A percentile compares a stretch with the other conserved stretches of the same genome.
Evolutionary conservation across 2,329 filamentous ascomycete genomes (phyloP).

Genomic region (Orbilia javanica): DNA sequence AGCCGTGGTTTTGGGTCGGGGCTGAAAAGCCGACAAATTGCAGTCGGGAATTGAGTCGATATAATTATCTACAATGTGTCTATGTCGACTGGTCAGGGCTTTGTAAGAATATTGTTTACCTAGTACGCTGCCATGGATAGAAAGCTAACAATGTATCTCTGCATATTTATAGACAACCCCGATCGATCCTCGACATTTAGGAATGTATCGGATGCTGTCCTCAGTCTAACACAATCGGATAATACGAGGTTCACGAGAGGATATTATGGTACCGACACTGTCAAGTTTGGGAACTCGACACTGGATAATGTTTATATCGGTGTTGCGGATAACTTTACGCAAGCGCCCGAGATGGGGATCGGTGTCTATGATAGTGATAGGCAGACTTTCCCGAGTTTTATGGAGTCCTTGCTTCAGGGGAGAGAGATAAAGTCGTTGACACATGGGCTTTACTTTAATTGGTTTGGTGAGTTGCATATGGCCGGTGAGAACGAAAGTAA

Average conservation of each 20-base stretch:
- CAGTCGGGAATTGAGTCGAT: conserved; percentile 16
- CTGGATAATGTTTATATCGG: conserved; percentile 53
- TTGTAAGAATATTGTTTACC: conserved; percentile 16
- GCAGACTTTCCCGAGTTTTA: conserved; percentile 51
- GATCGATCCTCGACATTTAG: conserved; percentile 21
- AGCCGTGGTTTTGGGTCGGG: conserved; percentile 52
- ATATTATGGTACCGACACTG: conserved; percentile 45
- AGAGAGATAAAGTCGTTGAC: conserved; percentile 42
- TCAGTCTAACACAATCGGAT: conserved; percentile 39
- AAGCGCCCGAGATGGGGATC: conserved; percentile 41
- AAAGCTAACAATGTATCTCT: neutral
- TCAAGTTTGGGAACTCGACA: conserved; percentile 26
- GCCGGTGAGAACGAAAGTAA: neutral
- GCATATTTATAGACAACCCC: conserved; percentile 10
- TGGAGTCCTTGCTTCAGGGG: conserved; percentile 36
- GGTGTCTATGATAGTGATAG: conserved; percentile 42
- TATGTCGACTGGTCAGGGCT: conserved; percentile 47
- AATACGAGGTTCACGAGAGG: conserved; percentile 23
- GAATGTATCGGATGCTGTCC: conserved; percentile 35
- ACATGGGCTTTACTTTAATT: conserved; percentile 45
- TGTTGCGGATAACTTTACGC: conserved; percentile 48
- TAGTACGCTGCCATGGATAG: neutral
- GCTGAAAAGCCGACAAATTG: conserved; percentile 33
- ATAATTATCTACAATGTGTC: conserved; percentile 43
- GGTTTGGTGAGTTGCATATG: conserved; percentile 30